Conservation (phyloP, 1,284 basidiomycete species). For the Mycosarcoma maydis region DNA sequence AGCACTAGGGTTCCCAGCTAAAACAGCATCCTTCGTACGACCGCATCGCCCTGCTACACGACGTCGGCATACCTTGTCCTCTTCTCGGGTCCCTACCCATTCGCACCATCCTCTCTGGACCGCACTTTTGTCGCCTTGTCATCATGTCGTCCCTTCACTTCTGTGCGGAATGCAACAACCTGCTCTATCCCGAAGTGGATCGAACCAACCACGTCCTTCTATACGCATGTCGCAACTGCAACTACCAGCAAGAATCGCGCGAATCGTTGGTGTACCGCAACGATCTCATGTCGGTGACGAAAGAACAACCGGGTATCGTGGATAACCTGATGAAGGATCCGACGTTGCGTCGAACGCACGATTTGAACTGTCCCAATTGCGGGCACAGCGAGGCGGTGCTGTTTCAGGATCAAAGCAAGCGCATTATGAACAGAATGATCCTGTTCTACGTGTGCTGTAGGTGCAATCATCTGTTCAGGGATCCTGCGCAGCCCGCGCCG, state of each 20-base stretch:
- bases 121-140: neutral
- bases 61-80: too few relatives aligned
- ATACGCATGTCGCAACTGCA: slow-evolving; percentile 92
- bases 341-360: slow-evolving; percentile 72
- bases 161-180: slow-evolving; percentile 76
- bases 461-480: slow-evolving; percentile 61
- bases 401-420: slow-evolving; percentile 66
- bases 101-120: too few relatives aligned
- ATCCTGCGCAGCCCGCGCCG: slow-evolving; percentile 39
- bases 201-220: slow-evolving; percentile 85
- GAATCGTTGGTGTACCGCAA: slow-evolving; percentile 92
- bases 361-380: slow-evolving; percentile 61
- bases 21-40: too few relatives aligned
- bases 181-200: slow-evolving; percentile 85
- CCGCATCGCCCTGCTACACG: too few relatives aligned
- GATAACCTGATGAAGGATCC: slow-evolving; percentile 89
- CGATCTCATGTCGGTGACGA: slow-evolving; percentile 87
- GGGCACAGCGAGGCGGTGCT: slow-evolving; percentile 58
- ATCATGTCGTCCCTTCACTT: slow-evolving; percentile 64
- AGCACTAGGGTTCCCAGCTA: too few relatives aligned
- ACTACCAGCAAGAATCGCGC: slow-evolving; percentile 83
- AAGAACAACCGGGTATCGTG: slow-evolving; percentile 93
- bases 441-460: slow-evolving; percentile 63
- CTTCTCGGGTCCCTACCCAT: neutral
- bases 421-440: slow-evolving; percentile 64